Base-by-base conservation (phyloP, 148 eudicot species). In the Heliosperma pusillum region DNA sequence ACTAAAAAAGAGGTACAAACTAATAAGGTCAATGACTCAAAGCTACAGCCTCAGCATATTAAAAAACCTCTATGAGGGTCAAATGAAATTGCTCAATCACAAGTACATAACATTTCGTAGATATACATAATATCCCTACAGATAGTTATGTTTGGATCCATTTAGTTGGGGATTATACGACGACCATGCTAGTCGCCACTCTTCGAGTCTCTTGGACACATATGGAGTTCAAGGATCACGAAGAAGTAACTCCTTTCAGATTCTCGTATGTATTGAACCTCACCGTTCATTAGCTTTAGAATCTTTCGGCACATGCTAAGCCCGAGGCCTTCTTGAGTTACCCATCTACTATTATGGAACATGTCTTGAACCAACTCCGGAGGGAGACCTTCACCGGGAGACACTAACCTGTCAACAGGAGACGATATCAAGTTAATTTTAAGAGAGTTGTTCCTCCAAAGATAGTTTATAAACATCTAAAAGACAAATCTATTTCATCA, bases 311-410 rank as follows among this genome's bases (percentile, higher is more conserved):
- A 90, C 92, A 90, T 92, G 87, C 96, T 87, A 3, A 95, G 88
- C 5, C 96, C 93, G 4, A 95, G 81, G 36, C 98, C 98, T 90
- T 92, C 98, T 60, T 89, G 90, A 40, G 92, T 90, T 26, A 29
- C 84, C 97, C 98, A 95, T 80, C 78, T 83, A 58, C 80, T 89
- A 80, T 81, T 88, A 76, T 88, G 90, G 81, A 95, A 95, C 97
- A 92, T 90, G 84, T 95, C 98, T 66, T 90, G 96, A 60, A 95
- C 88, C 25, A 95, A 70, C 59, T 89, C 93, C 0, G 92, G 91
- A 19, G 98, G 93, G 64, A 95, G 91, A 26, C 98, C 98, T 74
- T 95, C 91, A 10, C 97, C 98, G 0, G 93, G 96, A 78, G 89
- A 92, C 25, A 85, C 88, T 81, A 95, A 85, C 88, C 98, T 95